Evolutionary conservation across 108 stramenopile genomes (phyloP).

Genomic region (Mediolabrus comicus): DNA sequence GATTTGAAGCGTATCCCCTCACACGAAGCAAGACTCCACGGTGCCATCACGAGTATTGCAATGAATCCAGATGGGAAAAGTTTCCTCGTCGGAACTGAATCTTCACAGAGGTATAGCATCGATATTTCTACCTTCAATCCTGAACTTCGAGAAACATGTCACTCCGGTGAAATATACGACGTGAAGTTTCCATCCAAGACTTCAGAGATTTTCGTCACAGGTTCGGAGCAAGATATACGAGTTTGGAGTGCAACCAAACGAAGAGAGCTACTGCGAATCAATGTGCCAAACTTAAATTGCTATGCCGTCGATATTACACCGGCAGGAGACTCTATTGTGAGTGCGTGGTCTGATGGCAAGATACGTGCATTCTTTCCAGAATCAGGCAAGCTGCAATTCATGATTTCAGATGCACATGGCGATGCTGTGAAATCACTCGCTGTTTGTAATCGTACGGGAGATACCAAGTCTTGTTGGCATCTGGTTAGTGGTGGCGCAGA

Average conservation of each 20-base stretch:
- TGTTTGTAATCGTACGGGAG: constrained; percentile 55
- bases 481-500: constrained; percentile 80
- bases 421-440: constrained; percentile 79
- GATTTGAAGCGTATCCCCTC: constrained; percentile 56
- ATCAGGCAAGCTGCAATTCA: constrained; percentile 81
- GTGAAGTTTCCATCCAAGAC: constrained; percentile 70
- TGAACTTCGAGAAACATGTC: constrained; percentile 82
- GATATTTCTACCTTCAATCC: constrained; percentile 59
- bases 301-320: constrained; percentile 67
- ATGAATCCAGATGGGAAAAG: constrained; percentile 50
- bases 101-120: constrained; percentile 67
- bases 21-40: constrained; percentile 59
- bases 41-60: constrained; percentile 76
- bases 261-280: constrained; percentile 84
- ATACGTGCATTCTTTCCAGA: constrained; percentile 90
- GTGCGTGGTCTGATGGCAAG: constrained; percentile 90
- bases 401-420: constrained; percentile 74
- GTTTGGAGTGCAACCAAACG: constrained; percentile 77
- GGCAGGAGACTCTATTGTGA: constrained; percentile 66
- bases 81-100: constrained; percentile 66
- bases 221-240: constrained; percentile 74
- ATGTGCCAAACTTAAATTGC: constrained; percentile 86
- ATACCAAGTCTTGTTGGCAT: constrained; percentile 55
- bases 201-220: constrained; percentile 82
- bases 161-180: constrained; percentile 76